Percentiles rank a stretch among this genome's conserved stretches.
Evolutionary conservation across 2,329 filamentous ascomycete species (phyloP).

Genomic region (Ophiostoma tasmaniense): DNA sequence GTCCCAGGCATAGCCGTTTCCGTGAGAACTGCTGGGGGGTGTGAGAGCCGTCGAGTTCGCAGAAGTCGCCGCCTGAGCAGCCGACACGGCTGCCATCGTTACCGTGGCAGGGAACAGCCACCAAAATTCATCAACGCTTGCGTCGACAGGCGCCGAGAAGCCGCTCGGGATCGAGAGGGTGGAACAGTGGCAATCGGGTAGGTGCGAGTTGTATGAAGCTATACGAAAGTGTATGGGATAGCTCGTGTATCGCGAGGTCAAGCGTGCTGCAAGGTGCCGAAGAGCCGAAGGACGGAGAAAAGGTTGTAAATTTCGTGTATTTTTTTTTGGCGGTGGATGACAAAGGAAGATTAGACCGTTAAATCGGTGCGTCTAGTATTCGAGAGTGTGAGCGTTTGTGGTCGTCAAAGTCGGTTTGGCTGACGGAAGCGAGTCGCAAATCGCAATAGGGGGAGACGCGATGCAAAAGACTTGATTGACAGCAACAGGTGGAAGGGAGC

Average conservation of each 20-base stretch:
- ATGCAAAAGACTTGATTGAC: neutral
- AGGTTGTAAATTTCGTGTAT: too few relatives aligned
- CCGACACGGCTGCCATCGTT: conserved; percentile 46
- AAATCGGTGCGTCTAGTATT: neutral
- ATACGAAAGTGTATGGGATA: neutral
- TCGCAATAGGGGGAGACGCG: neutral
- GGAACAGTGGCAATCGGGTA: neutral
- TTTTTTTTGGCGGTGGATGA: neutral
- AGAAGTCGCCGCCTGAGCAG: conserved; percentile 35
- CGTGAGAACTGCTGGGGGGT: conserved; percentile 42
- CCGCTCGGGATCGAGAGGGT: neutral
- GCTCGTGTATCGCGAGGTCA: neutral
- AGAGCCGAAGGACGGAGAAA: neutral
- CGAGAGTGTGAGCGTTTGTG: neutral
- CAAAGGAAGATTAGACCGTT: neutral
- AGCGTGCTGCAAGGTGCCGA: neutral
- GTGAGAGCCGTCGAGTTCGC: conserved; percentile 34
- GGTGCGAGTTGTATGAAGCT: neutral
- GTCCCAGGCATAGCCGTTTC: conserved; percentile 31
- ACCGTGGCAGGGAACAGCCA: conserved; percentile 16
- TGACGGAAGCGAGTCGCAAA: neutral
- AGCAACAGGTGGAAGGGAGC: neutral
- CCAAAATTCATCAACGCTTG: conserved; percentile 11
- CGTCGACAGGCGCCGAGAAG: conserved; percentile 2
- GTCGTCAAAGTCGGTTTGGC: neutral